phyloP scores from a whole-genome alignment of 805 yeast species.

The Isabelozyma gotoi region DNA sequence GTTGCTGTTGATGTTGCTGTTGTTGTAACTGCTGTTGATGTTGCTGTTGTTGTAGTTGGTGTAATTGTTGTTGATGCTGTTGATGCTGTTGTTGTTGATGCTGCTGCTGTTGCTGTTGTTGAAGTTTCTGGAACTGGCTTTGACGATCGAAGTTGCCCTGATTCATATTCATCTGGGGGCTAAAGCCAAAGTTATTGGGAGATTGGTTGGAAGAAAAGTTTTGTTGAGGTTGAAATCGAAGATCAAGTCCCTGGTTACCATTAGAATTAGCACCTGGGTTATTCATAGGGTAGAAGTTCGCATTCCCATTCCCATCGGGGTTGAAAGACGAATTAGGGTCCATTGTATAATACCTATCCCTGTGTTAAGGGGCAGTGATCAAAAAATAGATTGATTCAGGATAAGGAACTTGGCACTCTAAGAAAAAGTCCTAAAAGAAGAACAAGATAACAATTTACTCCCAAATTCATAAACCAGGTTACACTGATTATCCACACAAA shows the following conservation, averaged over 20 bases:
- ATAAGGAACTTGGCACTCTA: too few relatives aligned
- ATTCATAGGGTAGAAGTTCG: not conserved
- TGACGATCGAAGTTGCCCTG: not conserved
- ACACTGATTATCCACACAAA: not conserved
- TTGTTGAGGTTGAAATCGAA: not conserved
- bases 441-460: too few relatives aligned
- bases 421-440: too few relatives aligned
- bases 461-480: too few relatives aligned
- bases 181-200: not conserved
- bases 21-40: not conserved
- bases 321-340: not conserved
- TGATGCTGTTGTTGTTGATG: not conserved
- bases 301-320: not conserved
- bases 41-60: not conserved
- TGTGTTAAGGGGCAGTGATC: too few relatives aligned
- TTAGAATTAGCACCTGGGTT: too few relatives aligned
- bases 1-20: not conserved
- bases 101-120: not conserved
- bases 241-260: too few relatives aligned
- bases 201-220: not conserved
- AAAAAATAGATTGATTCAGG: too few relatives aligned
- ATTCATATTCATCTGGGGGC: not conserved
- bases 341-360: not conserved
- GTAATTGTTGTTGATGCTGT: not conserved
- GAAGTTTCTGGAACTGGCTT: not conserved